phyloP scores from a whole-genome alignment of 2,329 filamentous ascomycete species.

The Thelonectria olida region DNA sequence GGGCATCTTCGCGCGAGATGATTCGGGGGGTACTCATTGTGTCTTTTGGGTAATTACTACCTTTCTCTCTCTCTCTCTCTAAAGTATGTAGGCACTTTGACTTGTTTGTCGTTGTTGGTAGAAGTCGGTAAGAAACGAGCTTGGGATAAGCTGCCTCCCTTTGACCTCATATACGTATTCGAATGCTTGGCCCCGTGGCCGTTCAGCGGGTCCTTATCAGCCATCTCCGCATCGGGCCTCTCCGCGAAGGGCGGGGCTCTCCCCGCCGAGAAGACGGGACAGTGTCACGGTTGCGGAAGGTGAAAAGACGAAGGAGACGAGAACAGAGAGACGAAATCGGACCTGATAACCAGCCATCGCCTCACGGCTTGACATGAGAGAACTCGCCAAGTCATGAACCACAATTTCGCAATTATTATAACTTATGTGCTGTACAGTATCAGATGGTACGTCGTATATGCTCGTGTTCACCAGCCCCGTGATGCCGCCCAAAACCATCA shows the following conservation, averaged over 20 bases:
- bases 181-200: slow-evolving; percentile 15
- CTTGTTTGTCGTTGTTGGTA: too few relatives aligned
- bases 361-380: too few relatives aligned
- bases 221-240: slow-evolving; percentile 36
- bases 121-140: not conserved
- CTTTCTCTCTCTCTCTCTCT: not conserved
- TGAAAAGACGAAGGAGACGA: too few relatives aligned
- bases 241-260: slow-evolving; percentile 37
- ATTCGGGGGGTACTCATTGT: slow-evolving; percentile 36
- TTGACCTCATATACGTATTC: not conserved
- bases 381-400: not conserved
- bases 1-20: slow-evolving; percentile 40
- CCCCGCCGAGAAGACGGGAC: slow-evolving; percentile 29
- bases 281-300: too few relatives aligned
- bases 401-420: slow-evolving; percentile 17
- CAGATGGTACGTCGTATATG: slow-evolving; percentile 34
- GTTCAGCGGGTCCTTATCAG: slow-evolving; percentile 32
- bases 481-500: slow-evolving; percentile 36
- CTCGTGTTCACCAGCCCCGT: slow-evolving; percentile 28
- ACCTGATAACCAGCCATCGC: too few relatives aligned
- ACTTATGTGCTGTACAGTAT: slow-evolving; percentile 29
- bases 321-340: too few relatives aligned
- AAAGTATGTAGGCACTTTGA: not conserved
- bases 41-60: not conserved
- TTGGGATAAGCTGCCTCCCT: not conserved